Evolutionary conservation across 1,284 basidiomycete species (phyloP), one percentile per base, ranked within the genome.

Genomic region (Ustilago sp.): DNA sequence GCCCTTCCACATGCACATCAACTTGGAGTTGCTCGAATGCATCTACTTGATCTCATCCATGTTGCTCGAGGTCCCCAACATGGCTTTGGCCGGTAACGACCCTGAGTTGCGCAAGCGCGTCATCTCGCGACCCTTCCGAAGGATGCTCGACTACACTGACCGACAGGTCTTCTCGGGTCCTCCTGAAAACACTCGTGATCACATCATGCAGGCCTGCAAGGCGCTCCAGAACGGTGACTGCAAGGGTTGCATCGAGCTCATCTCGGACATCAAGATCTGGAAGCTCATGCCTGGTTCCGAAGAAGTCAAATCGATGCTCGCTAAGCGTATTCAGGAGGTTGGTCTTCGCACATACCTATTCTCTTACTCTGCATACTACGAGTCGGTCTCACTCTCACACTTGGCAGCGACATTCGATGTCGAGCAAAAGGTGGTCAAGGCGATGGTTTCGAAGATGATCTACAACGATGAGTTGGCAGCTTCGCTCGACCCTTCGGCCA

Each of bases 1-100:
- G 31, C 97, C 97, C 38, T 99, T 99, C 92, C 97, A 99, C 88
- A 94, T 99, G 93, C 97, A 99, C 88, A 96, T 99, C 88, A 99
- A 99, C 88, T 94, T 97, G 15, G 97, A 99, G 87, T 89, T 99
- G 34, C 89, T 99, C 72, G 97, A 99, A 87, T 95, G 95, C 50
- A 95, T 94, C 8, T 99, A 98, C 89, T 89, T 99, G 50, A 94
- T 97, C 45, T 96, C 94, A 19, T 97, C 94, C 87, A 99, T 99
- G 97, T 90, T 99, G 48, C 92, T 98, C 59, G 97, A 99, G 88
- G 95, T 99, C 31, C 97, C 97, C 8, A 88, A 98, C 56, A 89
- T 99, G 45, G 97, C 97, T 1, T 94, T 93, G 83, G 94, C 96
- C 63, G 94, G 92, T 8, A 94, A 96, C 86, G 97, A 99, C 87